Evolutionary conservation across 2,329 filamentous ascomycete species (phyloP).

Genomic region (Cyphellophora attinorum): DNA sequence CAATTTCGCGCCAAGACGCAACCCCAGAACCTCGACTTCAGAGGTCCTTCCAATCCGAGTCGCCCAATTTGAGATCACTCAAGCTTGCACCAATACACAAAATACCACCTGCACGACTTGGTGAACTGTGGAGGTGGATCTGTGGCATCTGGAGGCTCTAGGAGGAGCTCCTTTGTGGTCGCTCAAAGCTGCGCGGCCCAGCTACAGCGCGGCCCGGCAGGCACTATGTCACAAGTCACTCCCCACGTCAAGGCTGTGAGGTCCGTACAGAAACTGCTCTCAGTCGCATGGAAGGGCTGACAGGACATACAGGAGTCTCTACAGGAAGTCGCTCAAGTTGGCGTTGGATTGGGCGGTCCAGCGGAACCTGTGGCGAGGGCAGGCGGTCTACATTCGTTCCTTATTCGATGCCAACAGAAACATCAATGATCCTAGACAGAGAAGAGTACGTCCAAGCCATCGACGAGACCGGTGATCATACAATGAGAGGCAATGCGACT

Average conservation of each 20-base stretch:
- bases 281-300: too few relatives aligned
- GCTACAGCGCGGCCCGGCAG: neutral
- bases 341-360: conserved; percentile 93
- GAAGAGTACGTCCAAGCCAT: conserved; percentile 52
- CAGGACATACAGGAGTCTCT: conserved; percentile 65
- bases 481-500: conserved; percentile 6
- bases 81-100: too few relatives aligned
- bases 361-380: conserved; percentile 85
- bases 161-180: neutral
- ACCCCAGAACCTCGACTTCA: too few relatives aligned
- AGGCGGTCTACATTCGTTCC: conserved; percentile 89
- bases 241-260: conserved; percentile 24
- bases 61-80: too few relatives aligned
- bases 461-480: neutral
- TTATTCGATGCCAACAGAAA: conserved; percentile 89
- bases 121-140: too few relatives aligned
- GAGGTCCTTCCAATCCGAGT: too few relatives aligned
- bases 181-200: too few relatives aligned
- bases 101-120: too few relatives aligned
- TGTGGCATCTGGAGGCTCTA: neutral
- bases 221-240: conserved; percentile 24
- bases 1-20: too few relatives aligned
- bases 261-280: too few relatives aligned
- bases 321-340: conserved; percentile 86
- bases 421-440: conserved; percentile 73